phyloP scores from a whole-genome alignment of 768 basidiomycete genomes.

The Termitomyces sp. region DNA sequence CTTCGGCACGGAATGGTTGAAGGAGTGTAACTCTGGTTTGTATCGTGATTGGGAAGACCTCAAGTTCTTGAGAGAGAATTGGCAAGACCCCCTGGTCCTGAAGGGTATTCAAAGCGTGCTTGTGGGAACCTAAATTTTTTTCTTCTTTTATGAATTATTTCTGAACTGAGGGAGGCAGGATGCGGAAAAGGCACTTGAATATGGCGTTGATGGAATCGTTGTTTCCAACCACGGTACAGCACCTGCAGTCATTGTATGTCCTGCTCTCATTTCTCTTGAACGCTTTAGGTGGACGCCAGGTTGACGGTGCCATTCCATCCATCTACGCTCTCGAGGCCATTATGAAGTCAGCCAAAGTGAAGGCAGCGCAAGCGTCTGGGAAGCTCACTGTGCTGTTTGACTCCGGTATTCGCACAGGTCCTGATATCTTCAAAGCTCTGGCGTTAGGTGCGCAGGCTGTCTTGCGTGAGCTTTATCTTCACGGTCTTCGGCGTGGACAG shows the following conservation, averaged over 20 bases:
- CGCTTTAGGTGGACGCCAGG: constrained; percentile 56
- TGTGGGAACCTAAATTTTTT: constrained; percentile 26
- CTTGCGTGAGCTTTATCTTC: constrained; percentile 42
- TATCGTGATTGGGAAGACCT: constrained; percentile 71
- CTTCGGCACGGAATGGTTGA: constrained; percentile 59
- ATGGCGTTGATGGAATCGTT: constrained; percentile 65
- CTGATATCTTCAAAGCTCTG: constrained; percentile 80
- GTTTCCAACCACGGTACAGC: constrained; percentile 74
- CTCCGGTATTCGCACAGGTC: constrained; percentile 78
- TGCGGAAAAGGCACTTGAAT: constrained; percentile 61
- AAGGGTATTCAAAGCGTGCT: constrained; percentile 71
- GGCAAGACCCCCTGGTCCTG: constrained; percentile 72
- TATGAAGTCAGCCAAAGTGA: constrained; percentile 54
- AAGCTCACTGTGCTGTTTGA: constrained; percentile 69
- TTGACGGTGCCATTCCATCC: constrained; percentile 75
- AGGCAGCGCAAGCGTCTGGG: constrained; percentile 50
- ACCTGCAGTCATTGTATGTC: background rate
- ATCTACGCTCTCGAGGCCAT: constrained; percentile 67
- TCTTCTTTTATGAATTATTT: background rate
- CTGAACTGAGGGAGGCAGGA: constrained; percentile 32
- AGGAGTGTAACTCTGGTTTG: constrained; percentile 54
- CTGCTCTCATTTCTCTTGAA: background rate
- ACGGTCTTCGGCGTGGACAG: background rate
- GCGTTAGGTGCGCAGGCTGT: constrained; percentile 84
- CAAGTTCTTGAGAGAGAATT: constrained; percentile 59